These are phyloP conservation scores for Talaromyces ruber DNA, from an alignment of 495 filamentous ascomycete genomes.

Conservation along the genomic window DNA sequence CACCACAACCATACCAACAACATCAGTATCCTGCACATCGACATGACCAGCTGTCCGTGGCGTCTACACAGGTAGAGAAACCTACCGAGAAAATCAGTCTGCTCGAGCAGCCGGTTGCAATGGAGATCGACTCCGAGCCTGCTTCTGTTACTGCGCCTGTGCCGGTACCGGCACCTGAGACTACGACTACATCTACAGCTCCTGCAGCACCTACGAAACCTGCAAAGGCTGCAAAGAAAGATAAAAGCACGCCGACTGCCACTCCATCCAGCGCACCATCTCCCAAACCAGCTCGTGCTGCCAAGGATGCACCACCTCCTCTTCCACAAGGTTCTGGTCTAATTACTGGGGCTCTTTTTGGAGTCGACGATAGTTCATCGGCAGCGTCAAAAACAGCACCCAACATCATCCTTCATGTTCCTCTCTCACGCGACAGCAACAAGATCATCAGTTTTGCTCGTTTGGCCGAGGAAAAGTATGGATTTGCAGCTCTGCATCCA, in stretches of 20 bases:
- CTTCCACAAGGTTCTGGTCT: slow-evolving; percentile 61
- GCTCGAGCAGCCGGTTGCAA: slow-evolving; percentile 15
- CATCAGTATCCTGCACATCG: slow-evolving; percentile 6
- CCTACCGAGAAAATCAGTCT: neutral
- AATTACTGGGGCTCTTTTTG: slow-evolving; percentile 54
- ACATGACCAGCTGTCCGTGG: slow-evolving; percentile 1
- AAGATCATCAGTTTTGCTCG: slow-evolving; percentile 94
- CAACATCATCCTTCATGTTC: slow-evolving; percentile 77
- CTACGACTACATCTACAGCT: neutral
- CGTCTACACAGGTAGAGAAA: slow-evolving; percentile 11
- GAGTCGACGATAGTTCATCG: slow-evolving; percentile 32
- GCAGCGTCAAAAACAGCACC: slow-evolving; percentile 52
- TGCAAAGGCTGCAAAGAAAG: slow-evolving; percentile 22
- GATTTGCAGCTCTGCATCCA: slow-evolving; percentile 88
- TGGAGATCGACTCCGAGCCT: slow-evolving; percentile 28
- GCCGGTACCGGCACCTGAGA: neutral
- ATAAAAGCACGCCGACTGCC: slow-evolving; percentile 33
- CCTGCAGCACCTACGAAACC: slow-evolving; percentile 4
- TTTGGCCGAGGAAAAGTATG: slow-evolving; percentile 86
- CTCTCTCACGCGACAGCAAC: slow-evolving; percentile 69
- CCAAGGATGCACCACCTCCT: slow-evolving; percentile 40
- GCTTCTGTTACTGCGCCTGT: neutral
- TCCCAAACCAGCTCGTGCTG: slow-evolving; percentile 46
- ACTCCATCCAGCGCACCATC: slow-evolving; percentile 50
- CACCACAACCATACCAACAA: slow-evolving; percentile 9